phyloP scores from a whole-genome alignment of 2,329 filamentous ascomycete genomes.

The Teratosphaeria destructans region DNA sequence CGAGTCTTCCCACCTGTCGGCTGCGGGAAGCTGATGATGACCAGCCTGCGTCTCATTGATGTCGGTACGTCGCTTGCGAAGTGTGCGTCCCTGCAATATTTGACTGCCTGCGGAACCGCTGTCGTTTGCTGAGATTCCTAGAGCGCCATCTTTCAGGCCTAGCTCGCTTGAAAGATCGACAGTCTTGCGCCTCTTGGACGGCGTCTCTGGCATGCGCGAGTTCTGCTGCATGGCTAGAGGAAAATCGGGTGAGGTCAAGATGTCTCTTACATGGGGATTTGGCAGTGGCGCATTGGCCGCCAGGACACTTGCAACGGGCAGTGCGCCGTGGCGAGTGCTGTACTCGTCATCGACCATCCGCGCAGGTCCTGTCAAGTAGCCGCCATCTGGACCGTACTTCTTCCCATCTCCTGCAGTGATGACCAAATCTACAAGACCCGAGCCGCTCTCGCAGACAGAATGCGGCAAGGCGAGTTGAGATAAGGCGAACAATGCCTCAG shows the following conservation, averaged over 20 bases:
- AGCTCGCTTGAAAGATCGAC: neutral
- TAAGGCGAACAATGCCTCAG: slow-evolving; percentile 29
- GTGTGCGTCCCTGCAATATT: slow-evolving; percentile 3
- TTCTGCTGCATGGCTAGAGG: neutral
- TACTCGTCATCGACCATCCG: slow-evolving; percentile 10
- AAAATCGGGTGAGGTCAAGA: neutral
- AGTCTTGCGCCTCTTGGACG: slow-evolving; percentile 1
- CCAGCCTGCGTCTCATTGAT: slow-evolving; percentile 8
- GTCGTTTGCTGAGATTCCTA: slow-evolving; percentile 2
- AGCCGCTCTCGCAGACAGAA: slow-evolving; percentile 19
- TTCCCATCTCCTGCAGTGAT: slow-evolving; percentile 18
- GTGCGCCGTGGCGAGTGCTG: neutral
- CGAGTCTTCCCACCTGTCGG: neutral
- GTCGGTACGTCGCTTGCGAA: slow-evolving; percentile 9
- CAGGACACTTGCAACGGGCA: neutral
- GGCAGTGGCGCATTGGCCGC: neutral
- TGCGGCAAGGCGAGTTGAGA: slow-evolving; percentile 29
- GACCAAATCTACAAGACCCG: slow-evolving; percentile 20
- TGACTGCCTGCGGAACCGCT: neutral
- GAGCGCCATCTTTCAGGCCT: neutral
- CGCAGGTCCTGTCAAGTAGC: slow-evolving; percentile 12
- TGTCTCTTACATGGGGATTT: neutral
- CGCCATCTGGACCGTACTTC: slow-evolving; percentile 14
- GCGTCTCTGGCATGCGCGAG: neutral
- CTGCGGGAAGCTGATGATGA: neutral